Percentiles rank a stretch among this genome's conserved stretches.
Conservation (phyloP, 345 rosid species). For the Eucalyptus fibrosa region DNA sequence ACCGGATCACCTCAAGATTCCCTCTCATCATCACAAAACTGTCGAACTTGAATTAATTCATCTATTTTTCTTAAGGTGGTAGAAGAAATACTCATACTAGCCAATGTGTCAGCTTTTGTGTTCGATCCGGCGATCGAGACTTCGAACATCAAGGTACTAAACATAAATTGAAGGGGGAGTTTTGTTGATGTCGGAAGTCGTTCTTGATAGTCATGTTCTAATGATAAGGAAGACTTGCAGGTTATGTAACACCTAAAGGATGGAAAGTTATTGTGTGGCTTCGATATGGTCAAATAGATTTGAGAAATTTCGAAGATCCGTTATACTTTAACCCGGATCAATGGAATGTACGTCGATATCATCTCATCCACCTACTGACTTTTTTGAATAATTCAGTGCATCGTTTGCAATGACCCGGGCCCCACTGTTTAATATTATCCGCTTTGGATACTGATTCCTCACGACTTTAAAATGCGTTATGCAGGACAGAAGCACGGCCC, state of each 20-base stretch:
- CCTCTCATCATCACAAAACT: neutral
- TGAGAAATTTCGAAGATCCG: constrained; percentile 16
- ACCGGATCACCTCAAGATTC: neutral
- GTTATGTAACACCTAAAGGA: constrained; percentile 15
- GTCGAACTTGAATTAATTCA: neutral
- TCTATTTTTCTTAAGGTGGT: neutral
- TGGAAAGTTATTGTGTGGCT: constrained; percentile 19
- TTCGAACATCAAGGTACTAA: constrained; percentile 7
- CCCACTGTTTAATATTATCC: too few species aligned
- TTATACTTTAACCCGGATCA: constrained; percentile 10
- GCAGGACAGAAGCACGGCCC: too few species aligned
- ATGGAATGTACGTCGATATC: constrained; percentile 9
- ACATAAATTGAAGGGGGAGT: neutral
- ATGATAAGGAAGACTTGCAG: neutral
- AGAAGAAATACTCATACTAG: constrained; percentile 17
- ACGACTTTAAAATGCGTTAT: too few species aligned
- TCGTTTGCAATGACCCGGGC: fast-evolving
- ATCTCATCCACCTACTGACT: neutral
- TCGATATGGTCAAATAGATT: constrained; percentile 9
- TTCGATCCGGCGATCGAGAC: constrained; percentile 1
- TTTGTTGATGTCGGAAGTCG: neutral
- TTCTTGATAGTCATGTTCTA: neutral
- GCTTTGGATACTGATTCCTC: too few species aligned
- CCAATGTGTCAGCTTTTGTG: neutral
- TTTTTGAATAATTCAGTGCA: neutral